Percentiles rank a stretch among this genome's conserved stretches.
These are phyloP conservation scores for Hypoxylon cercidicola DNA, from an alignment of 495 filamentous ascomycete species.

Conservation along the genomic window DNA sequence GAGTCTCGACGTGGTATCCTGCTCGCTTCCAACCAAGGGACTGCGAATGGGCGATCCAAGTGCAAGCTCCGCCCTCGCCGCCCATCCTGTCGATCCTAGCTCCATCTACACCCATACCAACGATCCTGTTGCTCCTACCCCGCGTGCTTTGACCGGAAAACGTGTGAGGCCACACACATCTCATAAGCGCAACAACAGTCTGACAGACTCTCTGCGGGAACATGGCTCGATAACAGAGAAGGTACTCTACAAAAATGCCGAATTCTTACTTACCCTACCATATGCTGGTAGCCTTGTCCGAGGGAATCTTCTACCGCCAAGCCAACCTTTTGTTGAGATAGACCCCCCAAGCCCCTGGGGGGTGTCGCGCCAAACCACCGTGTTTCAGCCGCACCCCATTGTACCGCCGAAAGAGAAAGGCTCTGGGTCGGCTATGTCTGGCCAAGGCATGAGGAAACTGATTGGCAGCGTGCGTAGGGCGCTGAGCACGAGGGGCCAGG, in stretches of 20 bases:
- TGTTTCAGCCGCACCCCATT: constrained; percentile 55
- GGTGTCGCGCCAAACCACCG: constrained; percentile 55
- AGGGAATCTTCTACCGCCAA: constrained; percentile 80
- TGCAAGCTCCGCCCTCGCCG: constrained; percentile 60
- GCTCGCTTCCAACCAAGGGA: constrained; percentile 79
- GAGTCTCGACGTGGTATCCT: constrained; percentile 76
- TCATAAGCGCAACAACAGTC: constrained; percentile 64
- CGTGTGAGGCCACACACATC: constrained; percentile 58
- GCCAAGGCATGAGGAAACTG: constrained; percentile 80
- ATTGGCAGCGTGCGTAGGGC: constrained; percentile 89
- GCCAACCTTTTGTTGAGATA: constrained; percentile 78
- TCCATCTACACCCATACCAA: constrained; percentile 57
- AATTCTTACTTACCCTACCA: constrained; percentile 70
- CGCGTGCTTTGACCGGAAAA: constrained; percentile 63
- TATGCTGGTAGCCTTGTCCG: constrained; percentile 87
- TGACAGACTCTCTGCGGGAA: constrained; percentile 89
- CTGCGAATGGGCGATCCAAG: constrained; percentile 57
- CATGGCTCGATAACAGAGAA: constrained; percentile 64
- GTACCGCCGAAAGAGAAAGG: constrained; percentile 52
- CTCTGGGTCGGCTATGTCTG: constrained; percentile 63
- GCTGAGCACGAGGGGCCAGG: constrained; percentile 74
- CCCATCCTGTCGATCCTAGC: constrained; percentile 71
- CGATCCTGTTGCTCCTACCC: constrained; percentile 61
- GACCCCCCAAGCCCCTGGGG: constrained; percentile 67
- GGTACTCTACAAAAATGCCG: constrained; percentile 60